phyloP scores from a whole-genome alignment of 1,139 yeast species.

The Pichiaceae sp. region DNA sequence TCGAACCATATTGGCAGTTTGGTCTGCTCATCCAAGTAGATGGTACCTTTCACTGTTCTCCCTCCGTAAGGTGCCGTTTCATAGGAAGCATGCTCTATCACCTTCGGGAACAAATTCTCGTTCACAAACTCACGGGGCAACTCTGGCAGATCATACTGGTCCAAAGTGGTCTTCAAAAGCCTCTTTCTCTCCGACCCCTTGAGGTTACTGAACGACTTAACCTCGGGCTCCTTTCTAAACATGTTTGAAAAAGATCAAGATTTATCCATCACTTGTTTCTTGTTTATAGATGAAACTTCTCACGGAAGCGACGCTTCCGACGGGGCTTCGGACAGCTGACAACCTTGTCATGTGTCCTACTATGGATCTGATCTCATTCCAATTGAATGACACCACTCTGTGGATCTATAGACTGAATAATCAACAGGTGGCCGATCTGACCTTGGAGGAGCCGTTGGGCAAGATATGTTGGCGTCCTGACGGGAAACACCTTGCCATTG shows the following conservation, averaged over 20 bases:
- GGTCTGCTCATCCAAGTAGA: not conserved
- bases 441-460: conserved; percentile 15
- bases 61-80: conserved; percentile 29
- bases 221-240: conserved; percentile 58
- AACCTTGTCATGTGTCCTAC: conserved; percentile 44
- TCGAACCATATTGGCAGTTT: conserved; percentile 65
- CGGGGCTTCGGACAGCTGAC: conserved; percentile 12
- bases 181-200: conserved; percentile 76
- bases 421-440: conserved; percentile 44
- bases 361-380: conserved; percentile 40
- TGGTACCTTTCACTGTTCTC: not conserved
- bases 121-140: conserved; percentile 32
- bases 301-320: conserved; percentile 12
- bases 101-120: conserved; percentile 43
- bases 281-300: not conserved
- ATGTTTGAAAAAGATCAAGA: conserved; percentile 23
- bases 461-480: conserved; percentile 22
- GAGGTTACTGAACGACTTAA: conserved; percentile 69
- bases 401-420: conserved; percentile 34
- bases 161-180: conserved; percentile 20
- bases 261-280: not conserved
- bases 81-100: conserved; percentile 59
- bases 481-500: conserved; percentile 20
- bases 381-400: conserved; percentile 23
- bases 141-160: not conserved